A percentile compares a stretch with the other conserved stretches of the same genome.
Evolutionary conservation across 1,284 basidiomycete species (phyloP).

Genomic region (Malassezia furfur): DNA sequence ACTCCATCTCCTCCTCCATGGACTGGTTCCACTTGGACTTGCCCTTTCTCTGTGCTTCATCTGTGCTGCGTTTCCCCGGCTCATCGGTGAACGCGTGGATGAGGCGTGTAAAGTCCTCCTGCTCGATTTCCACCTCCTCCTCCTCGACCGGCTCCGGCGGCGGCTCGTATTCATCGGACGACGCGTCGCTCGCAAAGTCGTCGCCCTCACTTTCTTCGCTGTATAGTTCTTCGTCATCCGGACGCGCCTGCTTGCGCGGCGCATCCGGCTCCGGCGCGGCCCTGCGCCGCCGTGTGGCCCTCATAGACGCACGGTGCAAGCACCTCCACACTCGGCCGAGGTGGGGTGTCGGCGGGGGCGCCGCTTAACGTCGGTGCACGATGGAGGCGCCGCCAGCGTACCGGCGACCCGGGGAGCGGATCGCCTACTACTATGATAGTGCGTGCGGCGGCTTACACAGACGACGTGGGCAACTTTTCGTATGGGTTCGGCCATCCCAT

Average conservation of each 20-base stretch:
- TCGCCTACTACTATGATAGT: constrained; percentile 38
- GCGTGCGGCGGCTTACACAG: constrained; percentile 3
- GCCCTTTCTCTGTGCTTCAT: no score
- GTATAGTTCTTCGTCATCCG: constrained; percentile 13
- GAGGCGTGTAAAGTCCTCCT: constrained; percentile 27
- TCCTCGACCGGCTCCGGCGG: constrained; percentile 11
- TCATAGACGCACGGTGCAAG: constrained; percentile 3
- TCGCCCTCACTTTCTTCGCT: constrained; percentile 4
- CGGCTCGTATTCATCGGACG: constrained; percentile 22
- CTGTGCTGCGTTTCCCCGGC: constrained; percentile 7
- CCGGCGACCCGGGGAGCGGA: constrained; percentile 25
- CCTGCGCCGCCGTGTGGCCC: background rate
- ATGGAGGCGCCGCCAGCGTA: constrained; percentile 34
- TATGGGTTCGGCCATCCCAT: constrained; percentile 83
- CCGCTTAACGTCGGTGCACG: background rate
- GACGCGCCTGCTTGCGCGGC: background rate
- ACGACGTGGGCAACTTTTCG: constrained; percentile 69
- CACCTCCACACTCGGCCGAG: constrained; percentile 18
- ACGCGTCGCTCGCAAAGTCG: constrained; percentile 1
- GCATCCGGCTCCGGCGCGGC: background rate
- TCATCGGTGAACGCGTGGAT: constrained; percentile 29
- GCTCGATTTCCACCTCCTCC: constrained; percentile 24
- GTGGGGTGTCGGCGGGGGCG: background rate
- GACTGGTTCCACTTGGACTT: constrained; percentile 26
- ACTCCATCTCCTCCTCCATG: constrained; percentile 34